Evolutionary conservation across 768 basidiomycete genomes (phyloP), one percentile per base, ranked within the genome.

Genomic region (Nidularia pulvinata): DNA sequence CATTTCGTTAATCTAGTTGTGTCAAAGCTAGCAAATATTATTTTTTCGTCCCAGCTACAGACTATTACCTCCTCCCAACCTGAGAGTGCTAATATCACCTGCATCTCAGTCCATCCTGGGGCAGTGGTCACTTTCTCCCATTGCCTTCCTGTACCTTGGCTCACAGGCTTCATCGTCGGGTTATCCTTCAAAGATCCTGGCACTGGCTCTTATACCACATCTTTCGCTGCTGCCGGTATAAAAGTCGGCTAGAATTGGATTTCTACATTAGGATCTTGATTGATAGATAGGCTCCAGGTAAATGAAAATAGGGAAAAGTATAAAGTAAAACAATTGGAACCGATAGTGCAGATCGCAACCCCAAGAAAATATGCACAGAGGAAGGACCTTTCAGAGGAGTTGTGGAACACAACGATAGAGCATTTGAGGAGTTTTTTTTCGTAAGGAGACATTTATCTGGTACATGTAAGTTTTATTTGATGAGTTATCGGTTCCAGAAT

Each of bases 21-120:
- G 37, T 61, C 59, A 6, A 63, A 63, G 42, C 58, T 63, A 19
- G 57, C 57, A 5, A 57, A 54, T 22, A 48, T 61, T 5, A 50
- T 60, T 4, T 60, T 59, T 46, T 47, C 54, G 16, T 54, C 53
- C 30, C 46, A 53, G 19, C 59, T 63, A 6, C 59, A 60, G 37
- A 25, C 25, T 25, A 25, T 25, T 53, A 55, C 22, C 53, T 36
- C 25, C 46, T 59, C 1, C 53, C 57, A 1, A 34, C 37, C 5
- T 25, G 25, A 46, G 22, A 14, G 10, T 30, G n/a, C 10, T 3
- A 25, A 46, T 30, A 57, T 60, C 25, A 55, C 56, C n/a, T 55
- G 50, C 47, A 46, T 59, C 7, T 57, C 55, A 1, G 46, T 61
- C 2, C 58, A 59, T 25, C 57, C 60, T 1, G 60, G 60, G 6